These are phyloP conservation scores for Populus tremula DNA, from an alignment of 345 rosid genomes.

Conservation along the genomic window DNA sequence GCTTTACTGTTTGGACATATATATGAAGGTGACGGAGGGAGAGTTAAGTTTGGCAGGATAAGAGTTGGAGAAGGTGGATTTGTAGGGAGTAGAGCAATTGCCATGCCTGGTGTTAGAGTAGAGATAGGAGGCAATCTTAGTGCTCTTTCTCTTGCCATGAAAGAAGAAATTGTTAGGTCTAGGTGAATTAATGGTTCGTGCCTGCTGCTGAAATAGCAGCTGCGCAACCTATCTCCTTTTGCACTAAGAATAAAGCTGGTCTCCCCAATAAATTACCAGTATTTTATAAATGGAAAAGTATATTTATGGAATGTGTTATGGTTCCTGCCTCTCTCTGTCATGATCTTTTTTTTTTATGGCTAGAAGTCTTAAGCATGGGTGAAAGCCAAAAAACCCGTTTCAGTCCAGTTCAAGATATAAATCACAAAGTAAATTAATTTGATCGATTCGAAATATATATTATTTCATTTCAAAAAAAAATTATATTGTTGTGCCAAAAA, in stretches of 20 bases:
- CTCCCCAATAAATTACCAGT: not conserved
- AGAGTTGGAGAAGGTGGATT: constrained; percentile 46
- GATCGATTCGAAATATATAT: no score
- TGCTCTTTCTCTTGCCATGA: constrained; percentile 59
- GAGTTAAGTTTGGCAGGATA: constrained; percentile 57
- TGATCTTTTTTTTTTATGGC: no score
- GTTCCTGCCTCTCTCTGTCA: no score
- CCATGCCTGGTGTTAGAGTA: constrained; percentile 56
- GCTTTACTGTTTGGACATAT: constrained; percentile 61
- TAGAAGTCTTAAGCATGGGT: no score
- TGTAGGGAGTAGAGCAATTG: constrained; percentile 54
- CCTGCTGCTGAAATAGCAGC: not conserved
- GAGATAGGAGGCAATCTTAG: constrained; percentile 47
- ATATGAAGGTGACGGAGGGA: constrained; percentile 59
- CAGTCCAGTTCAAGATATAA: no score
- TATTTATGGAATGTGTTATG: not conserved
- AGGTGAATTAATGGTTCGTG: not conserved
- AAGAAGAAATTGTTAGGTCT: constrained; percentile 44
- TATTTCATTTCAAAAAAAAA: no score
- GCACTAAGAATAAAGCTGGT: not conserved
- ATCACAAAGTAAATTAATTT: no score
- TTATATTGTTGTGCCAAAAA: no score
- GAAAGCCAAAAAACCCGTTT: no score
- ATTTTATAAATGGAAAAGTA: not conserved
- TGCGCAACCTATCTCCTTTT: no score